Conservation (phyloP, 129 eudicot genomes). For the Helianthus tuberosus region DNA sequence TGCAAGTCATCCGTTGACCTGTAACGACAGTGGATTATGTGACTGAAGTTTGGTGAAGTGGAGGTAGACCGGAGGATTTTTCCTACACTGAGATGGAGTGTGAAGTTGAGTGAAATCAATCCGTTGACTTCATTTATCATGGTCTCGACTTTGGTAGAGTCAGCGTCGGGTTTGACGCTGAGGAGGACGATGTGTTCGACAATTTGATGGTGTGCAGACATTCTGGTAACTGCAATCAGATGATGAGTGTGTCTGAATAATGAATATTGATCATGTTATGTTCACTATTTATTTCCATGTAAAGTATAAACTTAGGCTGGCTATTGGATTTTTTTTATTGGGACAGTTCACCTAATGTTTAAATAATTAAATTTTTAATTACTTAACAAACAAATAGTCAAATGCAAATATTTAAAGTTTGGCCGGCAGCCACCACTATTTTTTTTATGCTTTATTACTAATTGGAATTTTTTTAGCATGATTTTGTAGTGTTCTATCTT, state of each 20-base stretch:
- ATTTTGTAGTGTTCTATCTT: too few species aligned
- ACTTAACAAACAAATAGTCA: too few species aligned
- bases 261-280: not conserved
- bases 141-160: slow-evolving; percentile 39
- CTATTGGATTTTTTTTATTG: too few species aligned
- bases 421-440: too few species aligned
- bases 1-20: slow-evolving; percentile 43
- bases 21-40: slow-evolving; percentile 69
- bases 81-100: slow-evolving; percentile 52
- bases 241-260: not conserved
- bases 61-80: slow-evolving; percentile 39
- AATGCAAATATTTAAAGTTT: too few species aligned
- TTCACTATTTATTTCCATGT: not conserved
- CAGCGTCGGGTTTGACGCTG: slow-evolving; percentile 50
- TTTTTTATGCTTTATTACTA: too few species aligned
- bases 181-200: slow-evolving; percentile 78
- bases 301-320: too few species aligned
- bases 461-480: too few species aligned
- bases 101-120: slow-evolving; percentile 46
- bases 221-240: slow-evolving; percentile 20
- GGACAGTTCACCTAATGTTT: too few species aligned
- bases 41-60: slow-evolving; percentile 55
- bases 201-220: slow-evolving; percentile 41
- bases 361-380: too few species aligned
- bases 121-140: slow-evolving; percentile 54